Evolutionary conservation across 441 rosid genomes (phyloP), one percentile per base, ranked within the genome.

Genomic region (Sinapis alba): DNA sequence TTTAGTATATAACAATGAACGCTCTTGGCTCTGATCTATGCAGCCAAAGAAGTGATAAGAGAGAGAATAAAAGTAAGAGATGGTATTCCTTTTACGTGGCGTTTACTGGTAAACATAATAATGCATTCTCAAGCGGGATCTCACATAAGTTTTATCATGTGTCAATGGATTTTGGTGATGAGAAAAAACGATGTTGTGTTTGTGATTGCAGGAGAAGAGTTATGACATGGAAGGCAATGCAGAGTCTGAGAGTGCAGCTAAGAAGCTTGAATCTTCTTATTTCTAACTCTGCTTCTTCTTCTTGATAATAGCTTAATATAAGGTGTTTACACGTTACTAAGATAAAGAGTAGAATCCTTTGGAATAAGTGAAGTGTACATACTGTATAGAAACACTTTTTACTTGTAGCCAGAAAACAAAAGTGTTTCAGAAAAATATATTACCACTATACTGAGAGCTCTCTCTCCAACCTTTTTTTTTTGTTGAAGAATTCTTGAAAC

Each of bases 201-300:
- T 58, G n/a, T 75, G 47, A 63, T 47, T 73, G 50, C 86, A 94
- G 98, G 96, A 90, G 80, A 82, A 82, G 77, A 86, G 87, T 53
- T 89, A 87, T 66, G 51, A 28, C 18, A 79, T 85, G 79, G 75
- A 75, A 7, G 87, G 89, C 59, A 84, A 75, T 70, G 74, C 65
- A 16, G 91, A 88, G 79, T 87, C 92, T 3, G 73, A 19, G 8
- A 62, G 28, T 59, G 78, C 73, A 0, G 92, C 89, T 51, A 79
- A 58, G 32, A 71, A 75, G 13, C 71, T 91, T 69, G 97, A 91
- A 83, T 75, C 85, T 43, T 83, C 86, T 9, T 82, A 89, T 77
- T 89, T 90, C 68, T 76, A 61, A 67, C 32, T 80, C 50, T 72
- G 47, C 41, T 68, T 11, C 45, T 47, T 9, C 23, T 21, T 18